Conservation (phyloP, 2,329 filamentous ascomycete genomes). For the Stagonosporopsis chrysanthemi region DNA sequence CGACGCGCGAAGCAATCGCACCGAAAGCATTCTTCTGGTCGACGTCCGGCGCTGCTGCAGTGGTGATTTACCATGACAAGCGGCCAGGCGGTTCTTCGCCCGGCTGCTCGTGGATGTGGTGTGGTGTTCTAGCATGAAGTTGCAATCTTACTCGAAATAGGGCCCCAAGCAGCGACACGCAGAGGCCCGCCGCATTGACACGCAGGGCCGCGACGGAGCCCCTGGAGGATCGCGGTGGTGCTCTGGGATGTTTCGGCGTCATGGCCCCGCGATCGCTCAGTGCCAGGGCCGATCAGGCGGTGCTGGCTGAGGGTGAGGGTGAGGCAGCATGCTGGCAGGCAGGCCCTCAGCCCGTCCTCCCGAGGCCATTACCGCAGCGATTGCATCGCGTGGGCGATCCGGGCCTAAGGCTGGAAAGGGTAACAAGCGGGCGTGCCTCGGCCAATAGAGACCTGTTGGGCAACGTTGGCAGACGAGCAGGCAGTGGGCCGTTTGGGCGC, state of each 20-base stretch:
- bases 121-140: slow-evolving; percentile 11
- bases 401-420: slow-evolving; percentile 29
- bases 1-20: slow-evolving; percentile 27
- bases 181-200: slow-evolving; percentile 14
- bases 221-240: slow-evolving; percentile 6
- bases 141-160: slow-evolving; percentile 33
- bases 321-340: slow-evolving; percentile 17
- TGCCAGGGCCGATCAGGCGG: slow-evolving; percentile 35
- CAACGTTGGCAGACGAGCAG: slow-evolving; percentile 33
- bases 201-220: slow-evolving; percentile 1
- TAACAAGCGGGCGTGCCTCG: slow-evolving; percentile 29
- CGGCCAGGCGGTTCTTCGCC: slow-evolving; percentile 30
- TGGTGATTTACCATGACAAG: slow-evolving; percentile 17
- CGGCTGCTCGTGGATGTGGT: slow-evolving; percentile 2
- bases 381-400: slow-evolving; percentile 37
- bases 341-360: slow-evolving; percentile 32
- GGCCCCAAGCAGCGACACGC: slow-evolving; percentile 4
- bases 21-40: slow-evolving; percentile 23
- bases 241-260: slow-evolving; percentile 27
- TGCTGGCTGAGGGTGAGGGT: slow-evolving; percentile 19
- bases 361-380: slow-evolving; percentile 36
- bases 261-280: slow-evolving; percentile 37
- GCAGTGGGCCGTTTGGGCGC: slow-evolving; percentile 41
- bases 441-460: slow-evolving; percentile 30
- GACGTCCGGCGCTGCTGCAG: slow-evolving; percentile 22